Conservation (phyloP, 129 eudicot species). For the Silybum marianum region DNA sequence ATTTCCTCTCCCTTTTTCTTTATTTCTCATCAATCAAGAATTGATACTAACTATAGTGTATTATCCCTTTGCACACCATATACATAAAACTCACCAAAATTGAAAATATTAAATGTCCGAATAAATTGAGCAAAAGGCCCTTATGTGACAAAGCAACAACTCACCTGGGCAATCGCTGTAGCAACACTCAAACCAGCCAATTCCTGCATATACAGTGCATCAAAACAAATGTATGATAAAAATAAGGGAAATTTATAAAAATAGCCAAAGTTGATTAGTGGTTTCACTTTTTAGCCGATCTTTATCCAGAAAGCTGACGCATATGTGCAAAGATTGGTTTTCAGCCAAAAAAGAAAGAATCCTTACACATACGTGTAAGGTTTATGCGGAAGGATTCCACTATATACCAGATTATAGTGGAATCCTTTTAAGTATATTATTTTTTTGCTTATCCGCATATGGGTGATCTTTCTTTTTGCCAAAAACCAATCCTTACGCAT, state of each 20-base stretch:
- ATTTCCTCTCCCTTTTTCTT: neutral
- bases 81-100: neutral
- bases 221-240: neutral
- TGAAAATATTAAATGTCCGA: neutral
- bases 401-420: too few relatives aligned
- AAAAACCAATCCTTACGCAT: too few relatives aligned
- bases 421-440: too few relatives aligned
- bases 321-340: too few relatives aligned
- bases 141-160: slow-evolving; percentile 1
- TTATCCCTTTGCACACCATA: slow-evolving; percentile 1
- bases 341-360: too few relatives aligned
- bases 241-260: neutral
- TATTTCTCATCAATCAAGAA: neutral
- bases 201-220: slow-evolving; percentile 56
- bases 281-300: too few relatives aligned
- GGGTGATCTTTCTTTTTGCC: too few relatives aligned
- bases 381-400: too few relatives aligned
- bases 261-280: too few relatives aligned
- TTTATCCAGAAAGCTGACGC: too few relatives aligned
- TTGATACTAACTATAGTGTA: neutral
- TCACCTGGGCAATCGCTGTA: slow-evolving; percentile 85
- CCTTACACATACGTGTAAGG: too few relatives aligned
- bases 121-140: neutral
- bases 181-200: slow-evolving; percentile 99
- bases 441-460: too few relatives aligned